Base-by-base conservation (phyloP, 441 rosid species). In the Populus hybrid region DNA sequence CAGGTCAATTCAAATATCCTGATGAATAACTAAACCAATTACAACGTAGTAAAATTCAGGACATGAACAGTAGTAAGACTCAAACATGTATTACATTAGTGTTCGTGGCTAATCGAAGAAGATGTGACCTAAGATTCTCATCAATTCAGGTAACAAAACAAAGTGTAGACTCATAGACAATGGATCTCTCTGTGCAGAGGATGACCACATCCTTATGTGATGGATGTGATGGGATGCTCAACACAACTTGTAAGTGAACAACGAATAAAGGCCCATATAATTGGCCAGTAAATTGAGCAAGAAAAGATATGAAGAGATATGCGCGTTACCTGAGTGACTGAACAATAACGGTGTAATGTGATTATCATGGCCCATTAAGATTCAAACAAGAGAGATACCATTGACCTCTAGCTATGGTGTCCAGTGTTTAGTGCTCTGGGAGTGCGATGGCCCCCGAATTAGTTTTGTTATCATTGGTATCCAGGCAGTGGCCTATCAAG, bases 281-380 rank as follows among this genome's bases (percentile, higher is more conserved):
- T 46, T 61, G 74, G 69, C 26, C 73, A 77, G 73, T 77, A 38
- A 34, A 77, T 65, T 75, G 66, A 74, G 75, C 64, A 77, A 76
- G 67, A 80, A 75, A 77, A 79, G 42, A 73, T 63, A 30, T 70
- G 75, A 80, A 69, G 73, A 79, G 67, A 72, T 80, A 68, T 76
- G 76, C 46, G 74, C 75, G 75, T 74, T 76, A 76, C 83, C 81
- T 76, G 75, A 64, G 66, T 70, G 75, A 74, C 69, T 78, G 79
- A 83, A 69, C 74, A 77, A 69, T 79, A 73, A 82, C 73, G 80
- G 86, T 73, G 75, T 36, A 59, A 50, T 68, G 80, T 80, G 82
- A 85, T 81, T 70, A 61, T 74, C 67, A 78, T 87, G 90, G 82
- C 86, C 89, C 89, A 85, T 21, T 64, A 73, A 72, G 87, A 83